These are phyloP conservation scores for Leishmania guyanensis DNA, from an alignment of 208 protist species.

Conservation along the genomic window DNA sequence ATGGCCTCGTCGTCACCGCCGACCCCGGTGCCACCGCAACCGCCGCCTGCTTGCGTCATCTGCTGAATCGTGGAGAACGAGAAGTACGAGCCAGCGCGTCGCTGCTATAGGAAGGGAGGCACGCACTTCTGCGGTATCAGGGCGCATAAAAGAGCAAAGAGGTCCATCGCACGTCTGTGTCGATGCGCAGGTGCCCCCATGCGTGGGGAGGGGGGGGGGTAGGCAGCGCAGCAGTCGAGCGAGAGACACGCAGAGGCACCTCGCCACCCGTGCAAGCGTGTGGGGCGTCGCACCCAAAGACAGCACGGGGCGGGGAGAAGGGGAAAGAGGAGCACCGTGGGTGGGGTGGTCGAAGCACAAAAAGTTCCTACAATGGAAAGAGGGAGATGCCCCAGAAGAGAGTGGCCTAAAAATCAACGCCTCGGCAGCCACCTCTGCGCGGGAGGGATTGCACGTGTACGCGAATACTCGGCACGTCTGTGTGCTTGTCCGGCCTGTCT, in stretches of 20 bases:
- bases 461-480: background rate
- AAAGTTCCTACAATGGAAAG: background rate
- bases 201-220: too few species aligned
- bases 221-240: too few species aligned
- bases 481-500: too few species aligned
- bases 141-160: too few species aligned
- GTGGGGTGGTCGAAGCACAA: background rate
- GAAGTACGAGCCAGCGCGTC: background rate
- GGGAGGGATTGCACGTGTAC: background rate
- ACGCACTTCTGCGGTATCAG: background rate
- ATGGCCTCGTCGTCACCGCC: conserved; percentile 5
- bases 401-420: background rate
- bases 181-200: too few species aligned
- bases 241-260: too few species aligned
- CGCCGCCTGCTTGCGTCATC: background rate
- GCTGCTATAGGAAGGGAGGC: background rate
- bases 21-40: background rate
- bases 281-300: too few species aligned
- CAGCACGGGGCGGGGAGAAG: background rate
- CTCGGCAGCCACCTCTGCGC: background rate
- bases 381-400: background rate
- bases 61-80: background rate
- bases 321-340: background rate
- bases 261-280: background rate
- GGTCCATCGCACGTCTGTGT: too few species aligned